These are phyloP conservation scores for Amorphotheca resinae DNA, from an alignment of 495 filamentous ascomycete genomes.

Conservation along the genomic window DNA sequence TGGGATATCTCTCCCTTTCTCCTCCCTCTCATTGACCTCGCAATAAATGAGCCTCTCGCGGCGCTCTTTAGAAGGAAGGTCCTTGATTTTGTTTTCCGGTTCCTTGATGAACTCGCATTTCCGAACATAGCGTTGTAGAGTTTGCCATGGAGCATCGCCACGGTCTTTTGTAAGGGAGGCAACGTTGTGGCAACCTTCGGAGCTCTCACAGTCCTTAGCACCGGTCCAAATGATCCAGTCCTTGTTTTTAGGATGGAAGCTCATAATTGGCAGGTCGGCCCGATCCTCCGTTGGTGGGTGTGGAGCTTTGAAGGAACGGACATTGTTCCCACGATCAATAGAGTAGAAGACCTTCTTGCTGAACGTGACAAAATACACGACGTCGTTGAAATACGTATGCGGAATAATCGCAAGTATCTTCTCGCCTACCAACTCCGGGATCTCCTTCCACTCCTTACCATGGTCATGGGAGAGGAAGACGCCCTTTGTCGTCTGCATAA, in stretches of 20 bases:
- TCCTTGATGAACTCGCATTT: constrained; percentile 74
- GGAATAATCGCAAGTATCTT: constrained; percentile 56
- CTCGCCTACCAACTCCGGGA: constrained; percentile 32
- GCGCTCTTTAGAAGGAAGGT: constrained; percentile 4
- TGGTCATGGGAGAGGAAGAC: constrained; percentile 69
- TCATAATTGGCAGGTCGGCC: constrained; percentile 35
- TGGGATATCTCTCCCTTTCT: constrained; percentile 44
- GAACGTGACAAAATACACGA: constrained; percentile 71
- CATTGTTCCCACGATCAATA: constrained; percentile 54
- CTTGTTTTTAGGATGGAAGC: constrained; percentile 68
- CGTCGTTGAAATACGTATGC: constrained; percentile 66
- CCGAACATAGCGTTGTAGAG: constrained; percentile 50
- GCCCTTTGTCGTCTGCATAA: constrained; percentile 56
- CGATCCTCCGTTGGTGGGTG: constrained; percentile 25
- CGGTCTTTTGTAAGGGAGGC: constrained; percentile 63
- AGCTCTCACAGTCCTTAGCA: constrained; percentile 37
- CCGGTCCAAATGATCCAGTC: constrained; percentile 92
- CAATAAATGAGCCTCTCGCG: constrained; percentile 56
- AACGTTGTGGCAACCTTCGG: constrained; percentile 48
- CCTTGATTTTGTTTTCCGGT: constrained; percentile 27
- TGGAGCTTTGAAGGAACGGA: constrained; percentile 54
- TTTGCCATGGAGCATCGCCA: constrained; percentile 57
- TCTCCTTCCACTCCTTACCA: constrained; percentile 66
- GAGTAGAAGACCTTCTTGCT: constrained; percentile 62
- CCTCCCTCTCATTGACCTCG: constrained; percentile 55